Evolutionary conservation across 352 stramenopile species (phyloP), one percentile per base, ranked within the genome.

Genomic region (Paralagenidium karlingii): DNA sequence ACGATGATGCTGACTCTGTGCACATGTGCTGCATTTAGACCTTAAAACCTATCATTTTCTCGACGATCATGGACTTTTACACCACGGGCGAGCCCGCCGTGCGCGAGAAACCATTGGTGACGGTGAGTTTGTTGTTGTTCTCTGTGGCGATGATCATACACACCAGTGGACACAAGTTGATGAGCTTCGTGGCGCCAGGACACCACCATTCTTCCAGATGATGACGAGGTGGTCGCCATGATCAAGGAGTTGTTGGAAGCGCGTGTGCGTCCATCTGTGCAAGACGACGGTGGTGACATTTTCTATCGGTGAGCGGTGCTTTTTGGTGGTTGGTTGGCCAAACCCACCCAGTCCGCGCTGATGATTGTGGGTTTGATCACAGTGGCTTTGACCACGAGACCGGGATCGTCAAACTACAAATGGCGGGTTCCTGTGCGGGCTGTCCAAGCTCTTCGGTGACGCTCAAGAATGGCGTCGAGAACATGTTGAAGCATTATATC

Each of bases 401-500:
- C 16, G 95, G 95, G 8, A 68, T 89, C n/a, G 82, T 95, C 25
- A 63, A 49, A 25, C 63, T 96, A 15, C 76, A 96, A 58, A 58
- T 97, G 24, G 86, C 91, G 8, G 96, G 96, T 15, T 96, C 86
- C 21, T 99, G 96, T 58, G 94, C 95, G 0, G 96, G 96, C 22
- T 99, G 96, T 60, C 94, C 96, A 10, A 96, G 71, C 49, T 98
- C 88, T 19, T 95, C 82, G 24, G 93, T 99, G 13, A 99, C 96
- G 34, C 82, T 99, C 50, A 98, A 98, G 67, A 91, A 98, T 57
- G 96, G 96, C 31, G 96, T 99, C 20, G 96, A 99, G 63, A 99
- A 99, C 60, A 99, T 99, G 96, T 77, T 99, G 24, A 98, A 98
- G 88, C 96, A 99, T 68, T 99, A 99, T 64, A 98, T 99, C 49